Evolutionary conservation across 2,329 filamentous ascomycete species (phyloP), one percentile per base, ranked within the genome.

Genomic region (Mycosphaerella arachidis): DNA sequence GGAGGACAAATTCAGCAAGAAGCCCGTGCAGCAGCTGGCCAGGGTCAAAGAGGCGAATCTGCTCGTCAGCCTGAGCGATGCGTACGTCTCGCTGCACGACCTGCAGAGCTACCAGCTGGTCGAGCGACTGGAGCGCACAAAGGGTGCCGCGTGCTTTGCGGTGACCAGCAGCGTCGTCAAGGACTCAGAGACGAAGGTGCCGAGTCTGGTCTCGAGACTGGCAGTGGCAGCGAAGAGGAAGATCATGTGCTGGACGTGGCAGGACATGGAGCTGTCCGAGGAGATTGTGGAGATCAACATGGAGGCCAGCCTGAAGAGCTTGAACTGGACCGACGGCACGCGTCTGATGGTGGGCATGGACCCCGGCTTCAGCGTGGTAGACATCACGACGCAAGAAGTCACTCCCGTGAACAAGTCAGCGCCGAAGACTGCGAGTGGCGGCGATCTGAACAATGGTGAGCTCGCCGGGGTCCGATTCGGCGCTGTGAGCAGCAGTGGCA

Each of bases 161-260:
- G 91, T 96, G 48, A 97, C 92, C 1, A 96, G 91, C 64, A 96
- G 97, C 74, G 95, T 97, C 57, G 89, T 96, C 67, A 93, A 94
- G 73, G 94, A 99, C 74, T 78, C 86, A 6, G 85, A 86, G 53
- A 96, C 91, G 0, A 90, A 90, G 27, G 92, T 99, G 53, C 92
- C 92, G 0, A 91, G 93, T 67, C 95, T 99, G 58, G 92, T 97
- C 65, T 96, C 91, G 57, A 84, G 92, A 40, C 79, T 99, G 55
- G 94, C 92, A 6, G 93, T 99, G 10, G 92, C 92, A 4, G 91
- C 97, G 35, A 97, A 97, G 81, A 83, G 94, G 70, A 90, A 90
- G 69, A 81, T 99, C 55, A 75, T 97, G 62, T 77, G 97, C 57
- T 99, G 94, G 92, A 90, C 88, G 70, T 99, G 95, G 94, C 89